These are phyloP conservation scores for Kwoniella shivajii DNA, from an alignment of 1,284 basidiomycete genomes.

Conservation along the genomic window DNA sequence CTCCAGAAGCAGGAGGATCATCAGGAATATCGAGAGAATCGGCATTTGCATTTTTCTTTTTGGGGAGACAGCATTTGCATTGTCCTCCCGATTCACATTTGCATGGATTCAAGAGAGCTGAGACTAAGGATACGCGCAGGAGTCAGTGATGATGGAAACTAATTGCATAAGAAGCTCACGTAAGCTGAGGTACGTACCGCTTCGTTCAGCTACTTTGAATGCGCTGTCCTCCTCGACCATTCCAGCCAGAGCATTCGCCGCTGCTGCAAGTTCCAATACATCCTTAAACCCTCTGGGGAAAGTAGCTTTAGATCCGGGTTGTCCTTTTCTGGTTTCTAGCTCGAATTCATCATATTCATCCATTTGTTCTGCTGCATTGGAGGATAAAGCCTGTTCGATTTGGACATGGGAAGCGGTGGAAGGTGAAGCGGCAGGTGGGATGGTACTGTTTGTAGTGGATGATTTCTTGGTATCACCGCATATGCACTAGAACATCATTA, in stretches of 20 bases:
- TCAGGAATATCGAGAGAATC: too few species aligned
- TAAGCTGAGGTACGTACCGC: conserved; percentile 37
- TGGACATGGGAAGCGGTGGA: not conserved
- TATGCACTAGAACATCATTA: conserved; percentile 29
- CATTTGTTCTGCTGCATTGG: not conserved
- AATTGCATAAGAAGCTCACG: conserved; percentile 44
- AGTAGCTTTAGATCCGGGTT: conserved; percentile 45
- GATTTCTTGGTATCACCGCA: conserved; percentile 31
- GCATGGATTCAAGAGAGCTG: conserved; percentile 52
- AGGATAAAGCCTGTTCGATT: conserved; percentile 52
- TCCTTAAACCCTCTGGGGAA: conserved; percentile 55
- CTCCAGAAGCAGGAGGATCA: too few species aligned
- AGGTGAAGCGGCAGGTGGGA: not conserved
- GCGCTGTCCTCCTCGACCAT: conserved; percentile 32
- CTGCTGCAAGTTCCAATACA: conserved; percentile 52
- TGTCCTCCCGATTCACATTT: conserved; percentile 55
- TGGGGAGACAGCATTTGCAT: conserved; percentile 63
- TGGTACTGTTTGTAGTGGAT: conserved; percentile 16
- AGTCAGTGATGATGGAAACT: conserved; percentile 29
- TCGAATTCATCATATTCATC: conserved; percentile 8
- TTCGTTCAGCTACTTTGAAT: conserved; percentile 37
- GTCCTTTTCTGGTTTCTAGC: conserved; percentile 43
- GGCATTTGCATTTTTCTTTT: conserved; percentile 12
- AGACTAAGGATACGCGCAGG: conserved; percentile 22
- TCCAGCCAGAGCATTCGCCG: conserved; percentile 46